Base-by-base conservation (phyloP, 2,329 filamentous ascomycete genomes). In the Phaeosphaeriaceae sp. region DNA sequence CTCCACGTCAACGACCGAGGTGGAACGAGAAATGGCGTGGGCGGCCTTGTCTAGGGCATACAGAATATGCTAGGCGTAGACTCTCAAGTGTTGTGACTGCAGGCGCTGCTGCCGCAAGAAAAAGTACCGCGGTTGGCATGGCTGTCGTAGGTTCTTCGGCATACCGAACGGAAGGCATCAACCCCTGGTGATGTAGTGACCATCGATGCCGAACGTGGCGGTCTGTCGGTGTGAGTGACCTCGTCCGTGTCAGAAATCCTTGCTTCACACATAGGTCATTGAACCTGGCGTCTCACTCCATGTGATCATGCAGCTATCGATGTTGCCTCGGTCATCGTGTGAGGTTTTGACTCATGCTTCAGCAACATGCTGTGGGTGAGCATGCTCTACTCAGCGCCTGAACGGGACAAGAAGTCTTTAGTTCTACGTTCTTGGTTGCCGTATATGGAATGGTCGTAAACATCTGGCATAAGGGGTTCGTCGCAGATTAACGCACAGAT, bases 211-310 rank as follows among this genome's bases (percentile, higher is more conserved):
- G 50, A 52, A 55, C 56, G 60, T 60, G 58, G 59, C 64, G 62
- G 55, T 67, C 60, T 63, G 63, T 69, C 64, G 67, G 64, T 70
- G 64, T 66, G 54, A 57, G 53, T 54, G 53, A 50, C 52, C 58
- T 50, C 24, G 56, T 53, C 52, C 54, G 58, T 56, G 59, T 47
- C 56, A 49, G 52, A 59, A 52, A 35, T 43, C 15, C 54, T 55
- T 58, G 48, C 56, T 57, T 58, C 57, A 22, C 28, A 13, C 46
- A 35, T 19, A 19, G 4, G 19, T 19, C 15, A 26, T 8, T 19
- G 11, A 28, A 24, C 11, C 23, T 21, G 7, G 19, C 19, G 3
- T 46, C n/a, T 23, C 19, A 13, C 23, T 22, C 9, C 43, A 3
- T 23, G 23, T n/a, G 43, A 21, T 46, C 43, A 23, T 22, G 43